Base-by-base conservation (phyloP, 495 filamentous ascomycete species). In the Trichoderma reesei region DNA sequence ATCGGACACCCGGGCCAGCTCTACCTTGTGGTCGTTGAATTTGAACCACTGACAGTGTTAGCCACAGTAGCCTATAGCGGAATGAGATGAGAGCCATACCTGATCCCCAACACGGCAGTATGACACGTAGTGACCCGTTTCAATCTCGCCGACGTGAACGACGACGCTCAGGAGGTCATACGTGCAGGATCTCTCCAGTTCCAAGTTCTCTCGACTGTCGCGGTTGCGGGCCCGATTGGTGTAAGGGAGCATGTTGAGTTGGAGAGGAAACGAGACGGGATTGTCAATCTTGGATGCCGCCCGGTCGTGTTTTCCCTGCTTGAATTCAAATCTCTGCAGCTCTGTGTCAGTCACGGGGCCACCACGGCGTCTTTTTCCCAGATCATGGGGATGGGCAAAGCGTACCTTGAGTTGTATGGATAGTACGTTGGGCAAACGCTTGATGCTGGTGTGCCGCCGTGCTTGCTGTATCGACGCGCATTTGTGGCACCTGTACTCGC, bases 21-120 rank as follows among this genome's bases (percentile, higher is more conserved):
- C 90, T 54, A 97, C 92, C 71, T 88, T 88, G 71, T 90, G 90
- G 73, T 97, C 92, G 67, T 97, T 91, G 78, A 96, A 96, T 37
- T 85, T 80, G 71, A 92, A 91, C 92, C 92, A 97, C 84, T 93
- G 64, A 20, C 9, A n/a, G 46, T 8, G 26, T 63, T 36, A 63
- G 41, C 6, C 8, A 26, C 31, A 31, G n/a, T 7, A 42, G 31
- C 9, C 33, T 3, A 13, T n/a, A 8, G 4, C 26, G 1, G 20
- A 60, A 18, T 18, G 44, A 48, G 36, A 3, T 62, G 14, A 34
- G 20, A 20, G 16, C 41, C 85, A 65, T 72, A 90, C 88, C 80
- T 89, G 86, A 61, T 89, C 85, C 31, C 88, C 89, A 60, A 89
- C 85, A 26, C 90, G 78, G 60, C 87, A 89, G 73, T 93, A 97